Evolutionary conservation across 1,284 basidiomycete genomes (phyloP).

Genomic region (Calocybe gambosa): DNA sequence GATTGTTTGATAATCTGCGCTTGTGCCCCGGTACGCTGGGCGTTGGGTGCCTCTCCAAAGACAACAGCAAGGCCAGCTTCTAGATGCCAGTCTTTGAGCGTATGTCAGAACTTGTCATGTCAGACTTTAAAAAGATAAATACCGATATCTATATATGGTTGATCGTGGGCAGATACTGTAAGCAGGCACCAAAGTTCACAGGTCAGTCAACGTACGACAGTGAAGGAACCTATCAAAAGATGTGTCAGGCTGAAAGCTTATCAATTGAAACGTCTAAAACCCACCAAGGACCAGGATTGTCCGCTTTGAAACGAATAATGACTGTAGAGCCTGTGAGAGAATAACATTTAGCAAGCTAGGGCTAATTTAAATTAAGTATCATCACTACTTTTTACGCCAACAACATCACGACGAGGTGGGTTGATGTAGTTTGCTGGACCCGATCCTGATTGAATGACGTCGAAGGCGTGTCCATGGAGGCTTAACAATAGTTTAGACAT

Average conservation of each 20-base stretch:
- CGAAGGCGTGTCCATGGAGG: slow-evolving; percentile 17
- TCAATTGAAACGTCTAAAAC: background rate
- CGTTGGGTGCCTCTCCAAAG: slow-evolving; percentile 28
- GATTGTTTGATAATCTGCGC: slow-evolving; percentile 24
- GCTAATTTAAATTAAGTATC: background rate
- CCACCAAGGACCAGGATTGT: slow-evolving; percentile 24
- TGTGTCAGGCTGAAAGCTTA: background rate
- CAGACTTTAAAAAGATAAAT: background rate
- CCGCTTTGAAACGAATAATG: slow-evolving; percentile 18
- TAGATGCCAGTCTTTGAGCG: slow-evolving; percentile 9
- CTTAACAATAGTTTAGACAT: background rate
- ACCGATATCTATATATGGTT: slow-evolving; percentile 4
- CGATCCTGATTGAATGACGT: slow-evolving; percentile 19
- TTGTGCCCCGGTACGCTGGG: slow-evolving; percentile 21
- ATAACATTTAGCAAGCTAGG: too few species aligned
- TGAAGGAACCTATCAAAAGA: slow-evolving; percentile 25
- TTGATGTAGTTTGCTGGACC: slow-evolving; percentile 20
- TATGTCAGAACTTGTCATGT: background rate
- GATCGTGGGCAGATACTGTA: background rate
- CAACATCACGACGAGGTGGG: slow-evolving; percentile 18
- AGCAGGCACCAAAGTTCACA: background rate
- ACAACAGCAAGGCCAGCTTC: slow-evolving; percentile 29
- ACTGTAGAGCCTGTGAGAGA: slow-evolving; percentile 10
- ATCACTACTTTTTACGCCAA: slow-evolving; percentile 10
- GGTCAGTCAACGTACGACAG: slow-evolving; percentile 16